Base-by-base conservation (phyloP, 2,329 filamentous ascomycete species). In the Apiospora koreana region DNA sequence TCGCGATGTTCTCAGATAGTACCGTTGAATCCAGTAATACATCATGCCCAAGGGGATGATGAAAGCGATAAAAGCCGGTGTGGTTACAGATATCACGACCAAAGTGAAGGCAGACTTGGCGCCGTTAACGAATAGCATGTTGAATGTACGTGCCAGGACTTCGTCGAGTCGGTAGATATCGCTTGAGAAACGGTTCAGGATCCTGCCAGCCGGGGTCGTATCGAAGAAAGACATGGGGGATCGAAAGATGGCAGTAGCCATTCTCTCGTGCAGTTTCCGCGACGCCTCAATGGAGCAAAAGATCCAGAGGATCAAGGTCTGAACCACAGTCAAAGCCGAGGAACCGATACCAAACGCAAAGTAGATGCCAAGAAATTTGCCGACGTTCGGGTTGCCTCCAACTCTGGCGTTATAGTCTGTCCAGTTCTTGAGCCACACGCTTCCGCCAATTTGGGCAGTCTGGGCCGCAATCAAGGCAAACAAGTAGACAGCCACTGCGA, bases 211-310 rank as follows among this genome's bases (percentile, higher is more conserved):
- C 2, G 96, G 96, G 1, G 96, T 99, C 0, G 95, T 97, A 80
- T 99, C 97, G 76, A 99, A 99, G 83, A 99, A 99, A 76, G 91
- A 96, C 96, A 99, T 99, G 69, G 96, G 97, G 46, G 94, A 97
- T 75, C 96, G 89, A 87, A 99, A 99, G 76, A 98, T 98, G 23
- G 96, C 94, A 77, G 93, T 96, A 58, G 95, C 95, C 96, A 99
- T 98, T 74, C 94, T 89, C 83, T 98, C 96, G 80, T 99, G 96
- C 70, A 99, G 87, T 83, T 98, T 99, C 73, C 96, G 90, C 25
- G 95, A 98, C 67, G 96, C 96, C 90, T 99, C 96, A 73, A 99
- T 99, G 5, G 96, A 98, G 83, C 97, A 99, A 84, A 99, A 98
- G 74, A 99, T 98, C 96, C 96, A 99, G 38, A 99, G 86, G 73